phyloP scores from a whole-genome alignment of 2,329 filamentous ascomycete genomes.

The Colletotrichum sp. region DNA sequence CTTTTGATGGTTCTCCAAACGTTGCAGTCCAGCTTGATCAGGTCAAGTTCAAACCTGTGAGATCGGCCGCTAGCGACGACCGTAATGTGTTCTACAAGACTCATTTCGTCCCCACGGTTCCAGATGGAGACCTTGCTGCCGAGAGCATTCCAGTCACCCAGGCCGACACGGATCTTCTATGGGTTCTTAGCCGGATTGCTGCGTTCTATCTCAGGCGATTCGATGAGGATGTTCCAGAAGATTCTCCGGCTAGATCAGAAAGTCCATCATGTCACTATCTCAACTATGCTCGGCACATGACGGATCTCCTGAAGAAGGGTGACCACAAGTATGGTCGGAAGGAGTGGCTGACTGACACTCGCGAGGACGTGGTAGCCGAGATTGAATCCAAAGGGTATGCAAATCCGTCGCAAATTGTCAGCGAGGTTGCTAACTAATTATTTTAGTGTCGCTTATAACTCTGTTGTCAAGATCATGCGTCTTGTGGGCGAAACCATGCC shows the following conservation, averaged over 20 bases:
- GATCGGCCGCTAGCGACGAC: neutral
- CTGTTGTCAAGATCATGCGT: neutral
- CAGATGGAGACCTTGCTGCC: constrained; percentile 9
- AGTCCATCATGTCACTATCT: neutral
- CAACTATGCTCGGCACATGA: neutral
- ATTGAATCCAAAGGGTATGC: neutral
- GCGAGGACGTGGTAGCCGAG: neutral
- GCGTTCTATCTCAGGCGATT: neutral
- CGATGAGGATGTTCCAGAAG: neutral
- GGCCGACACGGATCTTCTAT: constrained; percentile 13
- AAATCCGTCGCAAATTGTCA: neutral
- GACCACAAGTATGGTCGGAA: constrained; percentile 24
- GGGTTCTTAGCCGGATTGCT: neutral
- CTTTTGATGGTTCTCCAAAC: neutral
- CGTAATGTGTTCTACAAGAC: neutral
- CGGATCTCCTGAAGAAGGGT: constrained; percentile 29
- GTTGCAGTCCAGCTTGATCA: neutral
- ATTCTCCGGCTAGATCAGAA: neutral
- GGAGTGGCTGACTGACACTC: neutral
- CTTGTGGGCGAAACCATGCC: constrained; percentile 25
- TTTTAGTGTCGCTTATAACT: neutral
- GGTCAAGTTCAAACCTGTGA: neutral
- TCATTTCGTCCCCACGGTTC: neutral
- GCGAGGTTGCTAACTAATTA: neutral
- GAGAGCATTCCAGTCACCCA: constrained; percentile 25